Evolutionary conservation across 148 eudicot genomes (phyloP), one percentile per base, ranked within the genome.

Genomic region (Rhododendron vialii): DNA sequence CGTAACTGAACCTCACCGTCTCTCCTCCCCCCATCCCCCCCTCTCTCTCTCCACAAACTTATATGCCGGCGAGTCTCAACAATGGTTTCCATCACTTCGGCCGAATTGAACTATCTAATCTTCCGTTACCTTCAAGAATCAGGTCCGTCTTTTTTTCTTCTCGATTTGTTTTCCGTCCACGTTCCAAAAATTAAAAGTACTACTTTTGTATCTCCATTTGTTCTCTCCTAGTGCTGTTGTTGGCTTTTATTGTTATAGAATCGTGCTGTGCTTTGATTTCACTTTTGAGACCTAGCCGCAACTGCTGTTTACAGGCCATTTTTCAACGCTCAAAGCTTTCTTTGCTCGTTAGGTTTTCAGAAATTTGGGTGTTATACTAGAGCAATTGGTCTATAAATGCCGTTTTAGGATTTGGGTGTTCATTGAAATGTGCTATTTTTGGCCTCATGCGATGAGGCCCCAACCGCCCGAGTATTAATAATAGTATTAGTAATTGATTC

Each of bases 91-190:
- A 84, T 92, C 4, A 87, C 87, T 50, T 89, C 91, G 15, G 51
- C 85, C 1, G 91, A 89, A 83, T 45, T 89, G 86, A 89, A 89
- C 78, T 89, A 81, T 86, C 85, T 90, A 38, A 78, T 92, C 85
- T 90, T 88, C 82, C 94, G 94, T 14, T 90, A 92, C 84, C 92
- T 92, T 67, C 88, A 88, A 18, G 94, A 92, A 88, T 92, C 94
- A 89, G 94, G 94, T 88, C 43, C 84, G 26, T 14, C 10, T 28
- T 53, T 10, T 47, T 80, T 65, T 14, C 18, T 48, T 50, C 57
- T 82, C 77, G 28, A 28, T 53, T 2, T 22, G 26, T 69, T 7
- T 69, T 28, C 17, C 75, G 18, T 69, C 75, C 36, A 69, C 18
- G 4, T 81, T 6, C 36, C 20, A 12, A 38, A 51, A 55, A 55